These are phyloP conservation scores for Fraxinus quadrangulata DNA, from an alignment of 257 asterid species.

Conservation along the genomic window DNA sequence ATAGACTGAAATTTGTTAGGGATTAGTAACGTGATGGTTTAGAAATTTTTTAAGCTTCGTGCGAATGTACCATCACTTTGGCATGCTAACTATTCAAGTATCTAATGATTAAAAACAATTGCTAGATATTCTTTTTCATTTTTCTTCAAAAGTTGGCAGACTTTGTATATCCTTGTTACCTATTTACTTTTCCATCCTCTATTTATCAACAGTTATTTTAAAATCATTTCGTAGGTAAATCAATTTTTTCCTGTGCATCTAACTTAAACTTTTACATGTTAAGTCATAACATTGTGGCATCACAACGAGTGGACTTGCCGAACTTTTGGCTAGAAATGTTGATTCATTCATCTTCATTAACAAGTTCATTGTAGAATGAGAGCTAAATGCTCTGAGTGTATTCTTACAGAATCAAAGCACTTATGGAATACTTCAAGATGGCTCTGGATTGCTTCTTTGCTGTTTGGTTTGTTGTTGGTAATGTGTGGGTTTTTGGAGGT, in stretches of 20 bases:
- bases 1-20: not conserved
- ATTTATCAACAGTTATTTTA: not conserved
- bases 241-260: not conserved
- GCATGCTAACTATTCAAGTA: not conserved
- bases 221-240: not conserved
- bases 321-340: not conserved
- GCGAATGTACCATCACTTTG: not conserved
- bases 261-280: not conserved
- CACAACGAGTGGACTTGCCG: not conserved
- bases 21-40: not conserved
- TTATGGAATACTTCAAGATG: constrained; percentile 83
- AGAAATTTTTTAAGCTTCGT: constrained; percentile 10
- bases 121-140: not conserved
- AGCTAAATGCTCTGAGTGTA: constrained; percentile 29
- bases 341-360: constrained; percentile 2
- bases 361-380: constrained; percentile 2
- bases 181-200: not conserved
- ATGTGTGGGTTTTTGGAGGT: constrained; percentile 95
- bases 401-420: constrained; percentile 65
- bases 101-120: not conserved
- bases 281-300: not conserved
- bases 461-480: constrained; percentile 97
- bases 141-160: not conserved
- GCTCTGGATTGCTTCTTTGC: constrained; percentile 96
- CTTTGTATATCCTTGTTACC: not conserved